Base-by-base conservation (phyloP, 31 red algal genomes). In the Porphyra umbilicalis region DNA sequence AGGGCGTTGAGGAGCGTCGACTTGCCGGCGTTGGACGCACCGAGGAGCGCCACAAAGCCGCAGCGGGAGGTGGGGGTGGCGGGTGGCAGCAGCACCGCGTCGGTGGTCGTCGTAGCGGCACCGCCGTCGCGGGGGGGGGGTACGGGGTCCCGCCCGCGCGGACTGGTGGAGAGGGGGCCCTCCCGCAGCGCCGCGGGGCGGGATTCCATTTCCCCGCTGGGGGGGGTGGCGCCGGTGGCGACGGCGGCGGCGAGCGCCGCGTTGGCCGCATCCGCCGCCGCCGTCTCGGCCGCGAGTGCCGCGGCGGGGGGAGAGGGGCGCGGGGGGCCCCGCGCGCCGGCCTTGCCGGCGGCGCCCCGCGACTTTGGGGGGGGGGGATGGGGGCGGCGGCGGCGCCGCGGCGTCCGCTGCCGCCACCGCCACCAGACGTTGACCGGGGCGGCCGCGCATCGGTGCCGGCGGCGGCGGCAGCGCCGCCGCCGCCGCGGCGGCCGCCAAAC, bases 21-120 rank as follows among this genome's bases (percentile, higher is more conserved):
- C 81, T 99, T 99, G 33, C 98, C 98, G n/a, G 93, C 89, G 79
- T 99, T 99, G 32, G 98, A 95, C 35, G 88, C 90, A 11, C 98
- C 98, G 13, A 99, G 80, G 18, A 99, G 75, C 13, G 94, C 92
- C 38, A 94, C 89, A 83, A 97, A 97, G 39, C 98, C 94, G 81
- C 89, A 99, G 0, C 78, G 82, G 33, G 90, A 68, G 40, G 71
- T 74, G n/a, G n/a, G 11, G 34, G 77, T 29, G 80, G 77, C 33
- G 13, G 81, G 81, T 35, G 68, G 76, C 39, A 67, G 80, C 4
- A 85, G 83, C 57, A n/a, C n/a, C n/a, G 25, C 57, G 57, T 71
- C 57, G 57, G 57, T 29, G 57, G 57, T 29, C 57, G 57, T 29
- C 42, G 5, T 9, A 2, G 42, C 42, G 2, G 42, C 14, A 10